Conservation (phyloP, 148 eudicot genomes). For the Cornus suecica region DNA sequence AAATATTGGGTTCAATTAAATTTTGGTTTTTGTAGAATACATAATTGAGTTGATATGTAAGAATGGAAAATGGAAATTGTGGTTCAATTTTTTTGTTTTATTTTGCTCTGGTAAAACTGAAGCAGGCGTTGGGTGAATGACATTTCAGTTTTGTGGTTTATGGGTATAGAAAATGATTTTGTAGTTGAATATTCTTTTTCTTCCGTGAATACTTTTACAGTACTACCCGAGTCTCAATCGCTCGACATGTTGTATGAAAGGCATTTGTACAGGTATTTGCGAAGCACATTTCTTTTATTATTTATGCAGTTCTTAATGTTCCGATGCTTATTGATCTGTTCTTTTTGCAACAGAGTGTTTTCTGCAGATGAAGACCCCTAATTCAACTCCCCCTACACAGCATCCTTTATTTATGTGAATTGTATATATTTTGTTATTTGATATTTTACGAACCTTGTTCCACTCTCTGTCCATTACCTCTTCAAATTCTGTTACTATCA, state of each 20-base stretch:
- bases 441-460: not conserved
- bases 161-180: not conserved
- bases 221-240: constrained; percentile 97
- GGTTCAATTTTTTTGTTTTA: not conserved
- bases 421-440: not conserved
- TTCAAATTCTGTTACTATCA: not conserved
- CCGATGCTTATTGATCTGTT: constrained; percentile 10
- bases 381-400: constrained; percentile 94
- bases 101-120: not conserved
- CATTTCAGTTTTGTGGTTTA: not conserved
- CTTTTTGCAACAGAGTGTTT: constrained; percentile 72
- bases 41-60: not conserved
- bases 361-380: constrained; percentile 97
- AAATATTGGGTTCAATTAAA: not conserved
- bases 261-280: constrained; percentile 92
- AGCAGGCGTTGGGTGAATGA: not conserved
- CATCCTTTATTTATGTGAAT: constrained; percentile 51
- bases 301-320: not conserved
- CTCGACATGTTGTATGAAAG: constrained; percentile 95
- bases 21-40: not conserved
- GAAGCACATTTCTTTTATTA: not conserved
- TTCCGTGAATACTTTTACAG: constrained; percentile 33
- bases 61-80: not conserved
- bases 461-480: not conserved
- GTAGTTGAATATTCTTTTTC: constrained; percentile 18